Conservation (phyloP, 352 stramenopile species). For the Saprolegnia diclina region DNA sequence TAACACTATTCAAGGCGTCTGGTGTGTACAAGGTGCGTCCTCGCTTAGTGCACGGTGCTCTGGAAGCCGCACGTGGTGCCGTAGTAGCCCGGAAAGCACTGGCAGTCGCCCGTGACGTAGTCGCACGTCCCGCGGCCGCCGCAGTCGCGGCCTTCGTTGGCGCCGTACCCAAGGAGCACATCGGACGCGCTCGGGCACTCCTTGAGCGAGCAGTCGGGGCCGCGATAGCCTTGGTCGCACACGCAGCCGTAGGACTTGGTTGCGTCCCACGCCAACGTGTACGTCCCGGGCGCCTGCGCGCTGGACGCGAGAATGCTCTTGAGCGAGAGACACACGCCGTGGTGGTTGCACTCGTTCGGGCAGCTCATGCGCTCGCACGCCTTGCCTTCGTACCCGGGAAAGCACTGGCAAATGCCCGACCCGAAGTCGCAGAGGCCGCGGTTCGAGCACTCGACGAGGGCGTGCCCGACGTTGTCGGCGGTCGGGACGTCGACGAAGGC, state of each 20-base stretch:
- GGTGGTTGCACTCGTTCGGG: conserved; percentile 92
- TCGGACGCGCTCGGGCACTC: conserved; percentile 91
- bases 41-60: conserved; percentile 68
- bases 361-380: conserved; percentile 89
- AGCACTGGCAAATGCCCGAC: conserved; percentile 88
- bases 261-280: conserved; percentile 84
- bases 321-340: conserved; percentile 91
- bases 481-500: conserved; percentile 59
- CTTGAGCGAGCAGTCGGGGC: conserved; percentile 93
- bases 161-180: conserved; percentile 83
- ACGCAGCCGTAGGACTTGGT: conserved; percentile 92
- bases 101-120: conserved; percentile 88
- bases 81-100: conserved; percentile 94
- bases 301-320: conserved; percentile 62
- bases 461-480: conserved; percentile 69
- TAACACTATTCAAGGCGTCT: not conserved
- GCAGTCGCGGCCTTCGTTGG: conserved; percentile 78
- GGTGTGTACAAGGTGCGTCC: not conserved
- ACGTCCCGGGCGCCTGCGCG: conserved; percentile 31
- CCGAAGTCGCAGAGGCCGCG: conserved; percentile 88
- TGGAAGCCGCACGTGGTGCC: conserved; percentile 86
- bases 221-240: conserved; percentile 92
- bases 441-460: conserved; percentile 89
- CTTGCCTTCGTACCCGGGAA: conserved; percentile 85
- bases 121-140: conserved; percentile 94